phyloP scores from a whole-genome alignment of 306 rosid genomes.

The Arachis stenosperma region DNA sequence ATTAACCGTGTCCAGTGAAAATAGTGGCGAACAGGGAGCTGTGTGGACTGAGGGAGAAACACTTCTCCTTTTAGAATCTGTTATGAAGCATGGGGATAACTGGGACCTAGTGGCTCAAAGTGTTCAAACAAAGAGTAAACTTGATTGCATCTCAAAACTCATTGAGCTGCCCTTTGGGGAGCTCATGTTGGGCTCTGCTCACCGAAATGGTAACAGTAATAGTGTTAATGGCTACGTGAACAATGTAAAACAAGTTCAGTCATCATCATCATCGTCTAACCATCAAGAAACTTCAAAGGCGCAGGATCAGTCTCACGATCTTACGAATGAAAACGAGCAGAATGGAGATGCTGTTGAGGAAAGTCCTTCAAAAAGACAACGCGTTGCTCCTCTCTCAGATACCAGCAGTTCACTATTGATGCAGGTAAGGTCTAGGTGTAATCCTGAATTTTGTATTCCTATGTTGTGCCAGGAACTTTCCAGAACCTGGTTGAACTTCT shows the following conservation, averaged over 20 bases:
- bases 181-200: conserved; percentile 60
- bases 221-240: conserved; percentile 45
- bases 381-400: conserved; percentile 56
- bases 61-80: conserved; percentile 88
- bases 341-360: conserved; percentile 63
- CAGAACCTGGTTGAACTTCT: conserved; percentile 23
- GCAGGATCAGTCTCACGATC: conserved; percentile 54
- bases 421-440: conserved; percentile 58
- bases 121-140: conserved; percentile 75
- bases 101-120: conserved; percentile 91
- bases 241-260: conserved; percentile 46
- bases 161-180: conserved; percentile 92
- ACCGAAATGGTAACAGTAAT: conserved; percentile 42
- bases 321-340: conserved; percentile 47
- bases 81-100: conserved; percentile 89
- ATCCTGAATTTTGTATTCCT: background rate
- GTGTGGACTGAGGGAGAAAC: conserved; percentile 92
- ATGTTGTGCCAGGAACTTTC: conserved; percentile 20
- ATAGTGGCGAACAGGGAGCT: conserved; percentile 42
- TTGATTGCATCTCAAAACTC: conserved; percentile 81
- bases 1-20: conserved; percentile 52
- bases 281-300: conserved; percentile 50
- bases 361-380: conserved; percentile 68
- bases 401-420: conserved; percentile 74
- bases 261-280: conserved; percentile 49